These are phyloP conservation scores for Collybiopsis confluens DNA, from an alignment of 768 basidiomycete species.

Conservation along the genomic window DNA sequence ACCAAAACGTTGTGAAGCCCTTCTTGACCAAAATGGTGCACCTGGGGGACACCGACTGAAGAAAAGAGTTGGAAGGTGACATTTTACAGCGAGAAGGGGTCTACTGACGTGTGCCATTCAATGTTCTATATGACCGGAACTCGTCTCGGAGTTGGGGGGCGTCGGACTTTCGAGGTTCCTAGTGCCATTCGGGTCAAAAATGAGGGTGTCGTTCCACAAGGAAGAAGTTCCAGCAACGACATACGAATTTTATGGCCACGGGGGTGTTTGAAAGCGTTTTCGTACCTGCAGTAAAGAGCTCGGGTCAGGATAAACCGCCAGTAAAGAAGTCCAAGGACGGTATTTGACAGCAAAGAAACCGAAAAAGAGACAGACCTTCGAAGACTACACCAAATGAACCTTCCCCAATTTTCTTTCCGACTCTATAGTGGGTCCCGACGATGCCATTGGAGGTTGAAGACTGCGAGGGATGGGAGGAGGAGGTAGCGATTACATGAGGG, in stretches of 20 bases:
- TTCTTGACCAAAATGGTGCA: slow-evolving; percentile 98
- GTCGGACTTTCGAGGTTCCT: slow-evolving; percentile 96
- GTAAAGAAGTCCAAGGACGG: background rate
- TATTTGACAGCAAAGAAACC: background rate
- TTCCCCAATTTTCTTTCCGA: slow-evolving; percentile 99
- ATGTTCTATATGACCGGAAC: slow-evolving; percentile 93
- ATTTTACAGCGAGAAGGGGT: slow-evolving; percentile 10
- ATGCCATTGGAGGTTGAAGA: slow-evolving; percentile 65
- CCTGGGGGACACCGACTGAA: slow-evolving; percentile 92
- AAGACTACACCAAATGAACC: slow-evolving; percentile 99
- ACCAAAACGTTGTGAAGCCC: slow-evolving; percentile 95
- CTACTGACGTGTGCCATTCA: slow-evolving; percentile 83
- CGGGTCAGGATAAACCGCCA: background rate
- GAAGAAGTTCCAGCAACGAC: slow-evolving; percentile 24
- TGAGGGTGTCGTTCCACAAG: background rate
- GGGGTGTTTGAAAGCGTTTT: slow-evolving; percentile 83
- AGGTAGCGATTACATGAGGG: slow-evolving; percentile 80
- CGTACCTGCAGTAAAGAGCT: slow-evolving; percentile 47
- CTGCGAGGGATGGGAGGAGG: slow-evolving; percentile 64
- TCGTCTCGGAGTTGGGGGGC: slow-evolving; percentile 97
- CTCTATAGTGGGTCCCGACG: slow-evolving; percentile 77
- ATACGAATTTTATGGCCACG: slow-evolving; percentile 96
- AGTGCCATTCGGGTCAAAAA: slow-evolving; percentile 12
- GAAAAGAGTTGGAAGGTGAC: slow-evolving; percentile 11
- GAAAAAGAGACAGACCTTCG: slow-evolving; percentile 58